A percentile compares a stretch with the other conserved stretches of the same genome.
phyloP scores from a whole-genome alignment of 345 rosid species.

The Heritiera littoralis region DNA sequence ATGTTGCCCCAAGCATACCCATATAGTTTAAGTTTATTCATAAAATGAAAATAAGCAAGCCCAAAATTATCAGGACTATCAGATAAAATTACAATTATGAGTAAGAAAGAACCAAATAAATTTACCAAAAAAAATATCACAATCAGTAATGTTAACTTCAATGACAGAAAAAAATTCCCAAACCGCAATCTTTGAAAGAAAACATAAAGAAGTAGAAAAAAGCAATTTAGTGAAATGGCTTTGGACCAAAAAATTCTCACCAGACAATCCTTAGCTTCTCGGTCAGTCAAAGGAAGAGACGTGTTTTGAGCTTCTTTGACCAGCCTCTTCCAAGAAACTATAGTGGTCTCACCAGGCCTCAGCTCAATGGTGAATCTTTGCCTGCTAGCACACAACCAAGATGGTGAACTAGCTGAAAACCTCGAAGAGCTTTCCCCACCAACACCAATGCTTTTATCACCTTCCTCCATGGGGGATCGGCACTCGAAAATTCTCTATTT shows the following conservation, averaged over 20 bases:
- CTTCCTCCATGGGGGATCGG: slow-evolving; percentile 21
- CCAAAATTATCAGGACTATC: background rate
- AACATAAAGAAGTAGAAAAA: background rate
- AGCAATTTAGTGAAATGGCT: background rate
- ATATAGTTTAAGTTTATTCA: background rate
- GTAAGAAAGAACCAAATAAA: background rate
- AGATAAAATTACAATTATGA: background rate
- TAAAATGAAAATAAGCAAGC: background rate
- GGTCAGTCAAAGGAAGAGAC: slow-evolving; percentile 14
- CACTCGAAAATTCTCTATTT: background rate
- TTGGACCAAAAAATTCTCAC: slow-evolving; percentile 10
- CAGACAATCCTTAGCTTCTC: slow-evolving; percentile 6
- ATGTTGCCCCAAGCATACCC: background rate
- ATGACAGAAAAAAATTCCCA: background rate
- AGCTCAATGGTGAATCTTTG: slow-evolving; percentile 40
- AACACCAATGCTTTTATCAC: slow-evolving; percentile 21
- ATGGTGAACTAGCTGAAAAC: slow-evolving; percentile 9
- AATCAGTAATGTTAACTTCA: slow-evolving; percentile 4
- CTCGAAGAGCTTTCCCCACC: slow-evolving; percentile 25
- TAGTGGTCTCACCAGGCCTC: slow-evolving; percentile 44
- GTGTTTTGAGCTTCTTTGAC: slow-evolving; percentile 28
- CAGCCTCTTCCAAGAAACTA: slow-evolving; percentile 44
- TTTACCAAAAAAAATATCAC: background rate
- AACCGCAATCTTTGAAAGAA: background rate
- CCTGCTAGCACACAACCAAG: slow-evolving; percentile 23